Evolutionary conservation across 1,139 yeast species (phyloP).

Genomic region (Protomyces inundatus): DNA sequence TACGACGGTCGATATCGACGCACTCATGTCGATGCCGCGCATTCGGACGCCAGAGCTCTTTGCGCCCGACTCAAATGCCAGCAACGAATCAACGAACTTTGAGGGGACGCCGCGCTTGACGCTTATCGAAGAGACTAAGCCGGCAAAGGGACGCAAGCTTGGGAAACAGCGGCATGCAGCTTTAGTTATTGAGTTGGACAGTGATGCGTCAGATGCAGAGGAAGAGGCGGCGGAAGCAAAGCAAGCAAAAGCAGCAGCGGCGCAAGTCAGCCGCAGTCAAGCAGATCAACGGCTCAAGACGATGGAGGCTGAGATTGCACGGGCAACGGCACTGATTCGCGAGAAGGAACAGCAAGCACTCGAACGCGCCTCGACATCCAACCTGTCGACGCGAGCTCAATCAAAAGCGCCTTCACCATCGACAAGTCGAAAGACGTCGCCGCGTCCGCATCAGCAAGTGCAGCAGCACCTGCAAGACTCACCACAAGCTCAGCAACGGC

Average conservation of each 20-base stretch:
- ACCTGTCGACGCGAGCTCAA: background rate
- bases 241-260: background rate
- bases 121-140: background rate
- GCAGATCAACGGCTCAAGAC: background rate
- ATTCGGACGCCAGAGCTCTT: background rate
- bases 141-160: background rate
- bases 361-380: background rate
- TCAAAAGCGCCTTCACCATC: background rate
- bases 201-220: slow-evolving; percentile 7
- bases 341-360: slow-evolving; percentile 7
- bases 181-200: slow-evolving; percentile 7
- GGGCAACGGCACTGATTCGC: slow-evolving; percentile 7
- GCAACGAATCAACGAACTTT: too few species aligned
- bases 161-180: slow-evolving; percentile 4
- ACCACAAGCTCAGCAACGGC: background rate
- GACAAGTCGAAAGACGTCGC: background rate
- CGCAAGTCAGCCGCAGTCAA: background rate
- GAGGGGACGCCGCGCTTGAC: background rate
- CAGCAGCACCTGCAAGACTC: background rate
- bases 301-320: slow-evolving; percentile 21
- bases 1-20: background rate
- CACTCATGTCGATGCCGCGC: background rate
- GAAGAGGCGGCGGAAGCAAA: background rate
- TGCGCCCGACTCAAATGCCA: too few species aligned
- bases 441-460: background rate